These are phyloP conservation scores for Lasiodiplodia sp. DNA, from an alignment of 2,329 filamentous ascomycete genomes.

Conservation along the genomic window DNA sequence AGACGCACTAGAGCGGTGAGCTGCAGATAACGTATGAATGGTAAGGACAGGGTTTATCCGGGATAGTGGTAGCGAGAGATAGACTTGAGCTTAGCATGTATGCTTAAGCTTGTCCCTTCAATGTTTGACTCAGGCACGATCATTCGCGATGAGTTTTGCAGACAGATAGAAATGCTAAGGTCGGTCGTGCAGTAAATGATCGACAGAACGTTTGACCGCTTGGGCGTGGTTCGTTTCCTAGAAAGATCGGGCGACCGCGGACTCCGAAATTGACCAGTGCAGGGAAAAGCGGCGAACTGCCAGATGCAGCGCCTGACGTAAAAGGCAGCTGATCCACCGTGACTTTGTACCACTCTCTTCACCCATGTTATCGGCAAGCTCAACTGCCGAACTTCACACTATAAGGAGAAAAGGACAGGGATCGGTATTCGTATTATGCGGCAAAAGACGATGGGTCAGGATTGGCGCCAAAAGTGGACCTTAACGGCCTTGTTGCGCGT, in stretches of 20 bases:
- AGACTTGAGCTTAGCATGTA: constrained; percentile 7
- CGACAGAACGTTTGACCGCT: background rate
- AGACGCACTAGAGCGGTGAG: background rate
- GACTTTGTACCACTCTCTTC: background rate
- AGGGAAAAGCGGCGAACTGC: background rate
- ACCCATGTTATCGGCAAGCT: background rate
- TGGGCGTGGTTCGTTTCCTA: background rate
- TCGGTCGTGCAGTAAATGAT: background rate
- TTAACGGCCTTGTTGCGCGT: background rate
- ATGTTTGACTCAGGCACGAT: background rate
- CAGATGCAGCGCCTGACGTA: background rate
- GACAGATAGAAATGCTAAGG: background rate
- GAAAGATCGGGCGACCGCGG: background rate
- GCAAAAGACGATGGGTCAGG: background rate
- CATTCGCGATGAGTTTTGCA: background rate
- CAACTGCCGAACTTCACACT: background rate
- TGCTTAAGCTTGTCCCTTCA: background rate
- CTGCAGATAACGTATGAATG: background rate
- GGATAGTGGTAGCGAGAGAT: constrained; percentile 4
- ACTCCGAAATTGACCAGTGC: background rate
- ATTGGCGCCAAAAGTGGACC: constrained; percentile 8
- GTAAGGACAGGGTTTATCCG: background rate
- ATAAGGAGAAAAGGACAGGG: background rate
- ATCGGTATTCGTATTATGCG: background rate
- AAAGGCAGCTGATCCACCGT: background rate